Conservation (phyloP, 805 yeast genomes). For the Grigorovia transvaalensis region DNA sequence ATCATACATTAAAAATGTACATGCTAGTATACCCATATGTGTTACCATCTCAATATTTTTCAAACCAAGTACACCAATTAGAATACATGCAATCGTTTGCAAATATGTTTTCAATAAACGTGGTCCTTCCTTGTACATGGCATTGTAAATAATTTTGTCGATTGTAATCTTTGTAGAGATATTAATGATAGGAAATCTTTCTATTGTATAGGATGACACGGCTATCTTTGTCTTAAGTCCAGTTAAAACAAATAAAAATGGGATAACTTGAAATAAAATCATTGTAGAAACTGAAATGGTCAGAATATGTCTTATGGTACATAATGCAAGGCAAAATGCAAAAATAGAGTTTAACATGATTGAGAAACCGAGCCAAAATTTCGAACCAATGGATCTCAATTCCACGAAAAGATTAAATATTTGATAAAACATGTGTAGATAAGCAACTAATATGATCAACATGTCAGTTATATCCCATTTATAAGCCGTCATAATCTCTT, state of each 20-base stretch:
- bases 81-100: constrained; percentile 56
- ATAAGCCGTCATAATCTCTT: constrained; percentile 15
- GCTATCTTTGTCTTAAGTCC: constrained; percentile 83
- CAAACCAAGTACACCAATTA: constrained; percentile 50
- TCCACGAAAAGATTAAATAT: constrained; percentile 62
- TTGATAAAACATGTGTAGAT: constrained; percentile 78
- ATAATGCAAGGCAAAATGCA: constrained; percentile 74
- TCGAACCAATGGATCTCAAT: constrained; percentile 70
- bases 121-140: constrained; percentile 29
- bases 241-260: constrained; percentile 82
- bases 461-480: constrained; percentile 57
- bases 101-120: constrained; percentile 56
- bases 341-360: constrained; percentile 68
- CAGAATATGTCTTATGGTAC: constrained; percentile 44
- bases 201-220: constrained; percentile 50
- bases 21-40: constrained; percentile 69
- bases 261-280: constrained; percentile 80
- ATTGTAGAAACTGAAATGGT: constrained; percentile 56
- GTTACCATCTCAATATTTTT: constrained; percentile 59
- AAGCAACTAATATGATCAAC: constrained; percentile 64
- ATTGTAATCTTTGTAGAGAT: constrained; percentile 25
- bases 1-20: constrained; percentile 62
- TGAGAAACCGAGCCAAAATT: constrained; percentile 79
- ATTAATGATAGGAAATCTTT: constrained; percentile 27
- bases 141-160: constrained; percentile 25